A percentile compares a stretch with the other conserved stretches of the same genome.
phyloP scores from a whole-genome alignment of 495 filamentous ascomycete genomes.

The Neurospora sp. region DNA sequence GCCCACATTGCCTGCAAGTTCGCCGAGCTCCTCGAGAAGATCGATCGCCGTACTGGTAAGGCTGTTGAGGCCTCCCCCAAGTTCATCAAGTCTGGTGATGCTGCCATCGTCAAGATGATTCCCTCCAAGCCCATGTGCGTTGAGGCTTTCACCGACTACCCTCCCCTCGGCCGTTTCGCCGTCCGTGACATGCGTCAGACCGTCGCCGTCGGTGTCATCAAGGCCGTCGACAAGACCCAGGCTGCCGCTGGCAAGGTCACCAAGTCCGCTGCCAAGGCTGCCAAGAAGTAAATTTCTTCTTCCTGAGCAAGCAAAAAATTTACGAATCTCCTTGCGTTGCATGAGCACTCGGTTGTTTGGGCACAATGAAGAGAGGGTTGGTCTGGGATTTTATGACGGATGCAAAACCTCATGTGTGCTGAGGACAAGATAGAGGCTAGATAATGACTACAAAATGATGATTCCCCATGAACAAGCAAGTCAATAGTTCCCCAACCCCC shows the following conservation, averaged over 20 bases:
- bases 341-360: slow-evolving; percentile 35
- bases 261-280: slow-evolving; percentile 70
- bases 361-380: slow-evolving; percentile 34
- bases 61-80: slow-evolving; percentile 82
- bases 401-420: slow-evolving; percentile 41
- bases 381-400: slow-evolving; percentile 31
- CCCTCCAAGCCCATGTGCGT: slow-evolving; percentile 99
- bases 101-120: slow-evolving; percentile 99
- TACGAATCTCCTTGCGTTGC: slow-evolving; percentile 30
- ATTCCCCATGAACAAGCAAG: slow-evolving; percentile 7
- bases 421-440: slow-evolving; percentile 43
- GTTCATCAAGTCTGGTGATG: slow-evolving; percentile 99
- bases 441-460: slow-evolving; percentile 26
- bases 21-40: slow-evolving; percentile 97
- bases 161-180: slow-evolving; percentile 96
- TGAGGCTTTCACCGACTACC: slow-evolving; percentile 99
- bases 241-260: slow-evolving; percentile 39
- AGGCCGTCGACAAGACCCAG: slow-evolving; percentile 44
- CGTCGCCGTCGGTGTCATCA: slow-evolving; percentile 95
- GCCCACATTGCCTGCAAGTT: slow-evolving; percentile 99
- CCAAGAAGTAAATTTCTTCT: slow-evolving; percentile 40
- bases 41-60: slow-evolving; percentile 99
- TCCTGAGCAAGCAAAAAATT: slow-evolving; percentile 8
- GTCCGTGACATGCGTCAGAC: slow-evolving; percentile 91
- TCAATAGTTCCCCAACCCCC: rapidly evolving